Base-by-base conservation (phyloP, 352 stramenopile genomes). In the Phytophthora lateralis region DNA sequence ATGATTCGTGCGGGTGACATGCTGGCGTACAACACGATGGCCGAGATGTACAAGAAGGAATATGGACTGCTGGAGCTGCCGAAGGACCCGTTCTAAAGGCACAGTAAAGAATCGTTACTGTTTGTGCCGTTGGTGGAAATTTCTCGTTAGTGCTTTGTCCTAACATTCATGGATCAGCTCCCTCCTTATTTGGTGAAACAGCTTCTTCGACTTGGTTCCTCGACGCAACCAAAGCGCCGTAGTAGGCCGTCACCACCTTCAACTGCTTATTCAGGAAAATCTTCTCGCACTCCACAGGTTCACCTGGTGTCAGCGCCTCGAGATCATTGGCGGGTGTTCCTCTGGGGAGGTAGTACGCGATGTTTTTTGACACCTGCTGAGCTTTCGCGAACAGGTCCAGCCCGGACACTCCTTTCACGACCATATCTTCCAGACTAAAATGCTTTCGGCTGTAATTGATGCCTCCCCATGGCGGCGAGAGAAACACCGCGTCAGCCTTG, bases 1-100 rank as follows among this genome's bases (percentile, higher is more conserved):
- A 98, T 98, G 91, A 92, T 98, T 60, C 88, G 91, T 47, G 90
- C 82, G 0, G 88, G 86, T 20, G 91, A 98, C 56, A 89, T 97
- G 82, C 57, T 93, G 48, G 91, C 91, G 30, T 98, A 96, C 71
- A 87, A 96, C 59, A 90, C 89, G 2, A 94, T 97, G 85, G 88
- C 89, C 12, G 71, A 85, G 46, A 96, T 98, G 88, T 98, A 97
- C 80, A 96, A 86, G 63, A 80, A 90, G 42, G 91, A 97, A 58
- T 94, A 76, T 44, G 85, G 83, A 29, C 73, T 94, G 24, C 47
- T 75, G 12, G 76, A 91, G 47, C 67, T 96, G 26, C 87, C 87
- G 1, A 80, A 81, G 45, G 73, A 80, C 42, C 83, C 83, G 47
- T 80, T 88, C 26, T 90, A 81, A 76, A 34, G 12, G 9, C 24